phyloP scores from a whole-genome alignment of 139 green algal genomes.

The Edaphochlamys debaryana region DNA sequence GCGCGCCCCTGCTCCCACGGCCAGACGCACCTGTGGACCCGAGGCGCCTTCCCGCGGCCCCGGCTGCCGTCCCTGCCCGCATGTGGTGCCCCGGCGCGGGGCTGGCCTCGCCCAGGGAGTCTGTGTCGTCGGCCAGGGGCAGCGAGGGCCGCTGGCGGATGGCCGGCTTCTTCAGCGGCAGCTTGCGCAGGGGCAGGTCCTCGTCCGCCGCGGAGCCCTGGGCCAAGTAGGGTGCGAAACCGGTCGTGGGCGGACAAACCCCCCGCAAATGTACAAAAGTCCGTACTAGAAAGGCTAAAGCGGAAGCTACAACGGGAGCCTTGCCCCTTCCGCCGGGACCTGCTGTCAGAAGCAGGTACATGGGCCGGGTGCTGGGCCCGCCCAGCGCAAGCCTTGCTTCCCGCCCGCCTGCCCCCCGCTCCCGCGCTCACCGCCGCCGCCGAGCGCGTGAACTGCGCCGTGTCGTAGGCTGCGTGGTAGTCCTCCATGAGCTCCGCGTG shows the following conservation, averaged over 20 bases:
- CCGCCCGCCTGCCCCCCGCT: not conserved
- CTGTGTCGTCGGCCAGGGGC: slow-evolving; percentile 22
- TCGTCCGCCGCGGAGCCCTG: not conserved
- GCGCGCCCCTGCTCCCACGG: too few relatives aligned
- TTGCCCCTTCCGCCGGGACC: too few relatives aligned
- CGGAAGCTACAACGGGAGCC: too few relatives aligned
- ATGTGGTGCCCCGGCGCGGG: not conserved
- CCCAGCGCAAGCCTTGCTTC: too few relatives aligned
- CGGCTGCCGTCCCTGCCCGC: not conserved
- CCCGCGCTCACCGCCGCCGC: not conserved
- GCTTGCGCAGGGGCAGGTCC: slow-evolving; percentile 24
- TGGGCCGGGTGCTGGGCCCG: too few relatives aligned
- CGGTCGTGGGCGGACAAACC: too few relatives aligned
- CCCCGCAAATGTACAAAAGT: too few relatives aligned
- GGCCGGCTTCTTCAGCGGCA: not conserved
- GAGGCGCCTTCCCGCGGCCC: not conserved
- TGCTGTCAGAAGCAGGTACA: too few relatives aligned
- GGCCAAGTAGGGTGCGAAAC: too few relatives aligned
- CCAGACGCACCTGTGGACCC: not conserved
- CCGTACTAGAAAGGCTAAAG: too few relatives aligned
- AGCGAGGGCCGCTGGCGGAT: not conserved
- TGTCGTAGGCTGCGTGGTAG: slow-evolving; percentile 20
- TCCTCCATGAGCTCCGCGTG: slow-evolving; percentile 18
- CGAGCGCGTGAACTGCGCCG: slow-evolving; percentile 10
- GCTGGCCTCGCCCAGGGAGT: slow-evolving; percentile 24